Percentiles rank a stretch among this genome's conserved stretches.
phyloP scores from a whole-genome alignment of 2,329 filamentous ascomycete species.

The Pezicula rhizophila region DNA sequence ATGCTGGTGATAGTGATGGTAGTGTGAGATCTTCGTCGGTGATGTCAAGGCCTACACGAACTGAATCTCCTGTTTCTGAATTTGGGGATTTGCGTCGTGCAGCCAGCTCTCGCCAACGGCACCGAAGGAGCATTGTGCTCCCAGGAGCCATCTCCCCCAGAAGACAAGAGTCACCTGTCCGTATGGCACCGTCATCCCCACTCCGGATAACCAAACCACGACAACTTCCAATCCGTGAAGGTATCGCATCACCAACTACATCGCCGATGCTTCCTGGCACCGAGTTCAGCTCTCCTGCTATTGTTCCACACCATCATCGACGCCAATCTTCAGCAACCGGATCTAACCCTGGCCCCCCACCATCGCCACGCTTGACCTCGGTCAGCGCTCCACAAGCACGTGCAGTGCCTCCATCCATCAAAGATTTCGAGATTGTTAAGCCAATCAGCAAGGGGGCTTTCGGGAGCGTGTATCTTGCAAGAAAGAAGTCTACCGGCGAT shows the following conservation, averaged over 20 bases:
- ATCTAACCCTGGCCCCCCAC: slow-evolving; percentile 60
- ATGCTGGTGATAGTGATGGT: slow-evolving; percentile 75
- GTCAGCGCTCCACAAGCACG: slow-evolving; percentile 76
- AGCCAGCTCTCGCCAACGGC: slow-evolving; percentile 73
- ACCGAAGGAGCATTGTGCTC: slow-evolving; percentile 80
- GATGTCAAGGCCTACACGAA: slow-evolving; percentile 63
- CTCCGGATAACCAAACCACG: slow-evolving; percentile 80
- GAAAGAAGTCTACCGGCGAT: slow-evolving; percentile 97
- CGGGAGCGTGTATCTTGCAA: slow-evolving; percentile 93
- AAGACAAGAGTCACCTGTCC: slow-evolving; percentile 83
- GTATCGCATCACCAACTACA: slow-evolving; percentile 74
- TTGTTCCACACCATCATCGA: slow-evolving; percentile 66
- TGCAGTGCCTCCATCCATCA: slow-evolving; percentile 90
- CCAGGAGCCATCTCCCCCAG: slow-evolving; percentile 73
- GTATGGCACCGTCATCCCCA: slow-evolving; percentile 73
- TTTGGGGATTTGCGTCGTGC: slow-evolving; percentile 69
- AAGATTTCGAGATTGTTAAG: slow-evolving; percentile 99
- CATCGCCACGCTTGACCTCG: slow-evolving; percentile 76
- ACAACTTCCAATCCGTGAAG: slow-evolving; percentile 53
- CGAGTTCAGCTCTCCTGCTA: slow-evolving; percentile 72
- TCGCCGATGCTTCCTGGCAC: slow-evolving; percentile 81
- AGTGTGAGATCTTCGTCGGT: slow-evolving; percentile 78
- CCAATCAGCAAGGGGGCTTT: slow-evolving; percentile 99
- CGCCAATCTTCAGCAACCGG: slow-evolving; percentile 88
- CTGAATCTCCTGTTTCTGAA: slow-evolving; percentile 88